Conservation (phyloP, 2,329 filamentous ascomycete genomes). For the Neopestalotiopsis sp. region DNA sequence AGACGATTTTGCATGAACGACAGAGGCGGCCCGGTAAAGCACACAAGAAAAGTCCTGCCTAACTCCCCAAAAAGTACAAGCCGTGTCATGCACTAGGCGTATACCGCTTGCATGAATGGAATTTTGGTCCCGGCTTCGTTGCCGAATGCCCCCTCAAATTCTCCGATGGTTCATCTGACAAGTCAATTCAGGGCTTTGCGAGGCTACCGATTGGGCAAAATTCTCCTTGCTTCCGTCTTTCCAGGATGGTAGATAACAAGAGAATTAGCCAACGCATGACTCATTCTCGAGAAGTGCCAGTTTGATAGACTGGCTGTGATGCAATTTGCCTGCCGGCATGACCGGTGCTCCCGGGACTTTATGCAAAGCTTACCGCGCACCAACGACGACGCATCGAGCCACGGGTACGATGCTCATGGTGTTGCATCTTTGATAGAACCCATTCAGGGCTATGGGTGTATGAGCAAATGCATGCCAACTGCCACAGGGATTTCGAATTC, state of each 20-base stretch:
- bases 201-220: constrained; percentile 1
- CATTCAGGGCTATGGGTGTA: neutral
- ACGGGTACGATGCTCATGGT: neutral
- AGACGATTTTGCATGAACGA: neutral
- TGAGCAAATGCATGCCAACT: neutral
- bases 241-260: neutral
- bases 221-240: neutral
- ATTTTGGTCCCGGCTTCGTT: neutral
- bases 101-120: neutral
- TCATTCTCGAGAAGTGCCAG: neutral
- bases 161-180: constrained; percentile 2
- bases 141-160: neutral
- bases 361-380: neutral
- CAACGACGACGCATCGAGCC: neutral
- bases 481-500: neutral
- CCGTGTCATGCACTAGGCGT: neutral
- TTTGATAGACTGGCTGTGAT: neutral
- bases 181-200: neutral
- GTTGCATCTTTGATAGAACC: neutral
- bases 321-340: neutral
- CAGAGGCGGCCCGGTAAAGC: neutral
- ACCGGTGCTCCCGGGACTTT: neutral
- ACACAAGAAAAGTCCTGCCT: neutral
- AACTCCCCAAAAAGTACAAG: neutral
- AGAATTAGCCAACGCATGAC: neutral